phyloP scores from a whole-genome alignment of 768 basidiomycete genomes.

The Piloderma croceum region DNA sequence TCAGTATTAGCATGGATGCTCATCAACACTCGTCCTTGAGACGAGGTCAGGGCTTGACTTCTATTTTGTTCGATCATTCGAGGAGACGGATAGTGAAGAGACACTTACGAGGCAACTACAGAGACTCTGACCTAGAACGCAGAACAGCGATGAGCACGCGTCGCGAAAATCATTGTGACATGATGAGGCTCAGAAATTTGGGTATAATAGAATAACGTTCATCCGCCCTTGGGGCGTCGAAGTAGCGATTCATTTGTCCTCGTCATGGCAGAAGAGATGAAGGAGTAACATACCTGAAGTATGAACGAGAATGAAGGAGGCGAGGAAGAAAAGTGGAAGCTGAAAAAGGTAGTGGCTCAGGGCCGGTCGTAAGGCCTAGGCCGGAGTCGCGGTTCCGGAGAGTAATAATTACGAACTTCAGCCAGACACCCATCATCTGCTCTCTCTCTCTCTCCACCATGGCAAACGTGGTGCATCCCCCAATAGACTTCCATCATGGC shows the following conservation, averaged over 20 bases:
- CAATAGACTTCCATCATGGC: constrained; percentile 57
- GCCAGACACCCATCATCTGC: constrained; percentile 11
- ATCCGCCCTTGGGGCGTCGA: constrained; percentile 67
- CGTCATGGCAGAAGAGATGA: constrained; percentile 43
- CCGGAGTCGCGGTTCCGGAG: no score
- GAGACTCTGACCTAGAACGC: background rate
- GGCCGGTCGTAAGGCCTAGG: constrained; percentile 33
- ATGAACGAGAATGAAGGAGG: constrained; percentile 13
- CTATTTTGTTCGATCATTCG: constrained; percentile 68
- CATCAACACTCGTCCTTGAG: constrained; percentile 70
- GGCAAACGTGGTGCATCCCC: constrained; percentile 68
- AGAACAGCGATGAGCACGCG: constrained; percentile 9
- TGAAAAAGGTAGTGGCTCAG: constrained; percentile 24
- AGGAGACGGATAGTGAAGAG: constrained; percentile 3
- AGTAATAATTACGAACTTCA: no score
- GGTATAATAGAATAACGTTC: constrained; percentile 70
- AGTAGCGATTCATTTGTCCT: constrained; percentile 81
- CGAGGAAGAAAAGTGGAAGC: constrained; percentile 13
- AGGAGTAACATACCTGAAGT: constrained; percentile 7
- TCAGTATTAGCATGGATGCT: constrained; percentile 92
- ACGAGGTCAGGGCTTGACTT: constrained; percentile 88
- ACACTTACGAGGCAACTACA: background rate
- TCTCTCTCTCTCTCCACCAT: constrained; percentile 35
- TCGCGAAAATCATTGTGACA: constrained; percentile 7
- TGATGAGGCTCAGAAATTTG: constrained; percentile 77